These are phyloP conservation scores for Hymenoscyphus fructigenus DNA, from an alignment of 2,329 filamentous ascomycete genomes.

Conservation along the genomic window DNA sequence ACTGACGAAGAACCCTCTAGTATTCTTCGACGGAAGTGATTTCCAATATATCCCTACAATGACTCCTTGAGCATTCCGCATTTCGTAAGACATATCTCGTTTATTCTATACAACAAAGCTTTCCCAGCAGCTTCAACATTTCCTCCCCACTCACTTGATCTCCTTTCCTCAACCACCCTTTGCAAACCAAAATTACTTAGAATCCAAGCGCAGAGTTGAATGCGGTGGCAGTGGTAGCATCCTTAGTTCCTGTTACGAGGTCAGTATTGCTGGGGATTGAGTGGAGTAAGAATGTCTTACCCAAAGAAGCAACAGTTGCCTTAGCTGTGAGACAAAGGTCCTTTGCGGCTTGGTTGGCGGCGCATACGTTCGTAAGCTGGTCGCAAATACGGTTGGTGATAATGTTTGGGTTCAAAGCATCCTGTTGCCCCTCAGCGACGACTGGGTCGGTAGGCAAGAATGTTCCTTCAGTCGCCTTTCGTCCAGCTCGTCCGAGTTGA, in stretches of 20 bases:
- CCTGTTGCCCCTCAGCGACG: conserved; percentile 59
- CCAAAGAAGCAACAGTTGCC: neutral
- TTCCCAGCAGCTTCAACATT: neutral
- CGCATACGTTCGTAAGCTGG: conserved; percentile 49
- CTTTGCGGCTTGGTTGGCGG: neutral
- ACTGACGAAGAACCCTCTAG: neutral
- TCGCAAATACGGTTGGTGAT: conserved; percentile 71
- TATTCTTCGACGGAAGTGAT: neutral
- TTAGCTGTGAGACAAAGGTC: neutral
- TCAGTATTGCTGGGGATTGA: neutral
- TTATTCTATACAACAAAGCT: neutral
- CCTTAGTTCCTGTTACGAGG: neutral
- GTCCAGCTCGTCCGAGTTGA: conserved; percentile 49
- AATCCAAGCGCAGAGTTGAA: neutral
- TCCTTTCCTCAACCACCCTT: neutral
- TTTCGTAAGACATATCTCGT: neutral
- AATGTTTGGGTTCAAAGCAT: conserved; percentile 69
- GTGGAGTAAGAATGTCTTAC: neutral
- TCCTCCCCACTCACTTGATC: neutral
- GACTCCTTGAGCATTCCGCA: neutral
- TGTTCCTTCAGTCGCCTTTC: conserved; percentile 58
- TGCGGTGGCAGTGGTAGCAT: neutral
- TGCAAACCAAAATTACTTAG: neutral
- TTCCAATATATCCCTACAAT: neutral
- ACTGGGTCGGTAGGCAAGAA: conserved; percentile 64